Evolutionary conservation across 495 filamentous ascomycete species (phyloP).

Genomic region (Poronia punctata): DNA sequence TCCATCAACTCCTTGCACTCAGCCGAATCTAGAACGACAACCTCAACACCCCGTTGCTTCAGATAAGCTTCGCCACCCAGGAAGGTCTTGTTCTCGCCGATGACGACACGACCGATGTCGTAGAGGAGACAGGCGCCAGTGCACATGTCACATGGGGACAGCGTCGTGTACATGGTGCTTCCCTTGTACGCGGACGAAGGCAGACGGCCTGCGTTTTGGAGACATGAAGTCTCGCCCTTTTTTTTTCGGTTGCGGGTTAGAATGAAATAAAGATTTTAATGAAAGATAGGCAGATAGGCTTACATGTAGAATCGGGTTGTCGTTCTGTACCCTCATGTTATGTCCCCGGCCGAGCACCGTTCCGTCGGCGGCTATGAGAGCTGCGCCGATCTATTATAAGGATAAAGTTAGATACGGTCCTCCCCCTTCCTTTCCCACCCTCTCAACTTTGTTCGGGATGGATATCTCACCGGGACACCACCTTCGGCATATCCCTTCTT

Average conservation of each 20-base stretch:
- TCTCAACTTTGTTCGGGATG: background rate
- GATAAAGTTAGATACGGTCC: background rate
- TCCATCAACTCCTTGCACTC: conserved; percentile 71
- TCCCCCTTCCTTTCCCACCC: too few species aligned
- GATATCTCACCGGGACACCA: conserved; percentile 54
- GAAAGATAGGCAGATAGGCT: conserved; percentile 17
- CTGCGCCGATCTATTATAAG: conserved; percentile 58
- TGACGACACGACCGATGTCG: conserved; percentile 70
- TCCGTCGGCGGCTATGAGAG: conserved; percentile 62
- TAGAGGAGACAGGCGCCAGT: conserved; percentile 76
- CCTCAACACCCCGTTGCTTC: conserved; percentile 62
- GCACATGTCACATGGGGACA: conserved; percentile 87
- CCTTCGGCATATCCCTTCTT: conserved; percentile 61
- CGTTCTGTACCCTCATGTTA: conserved; percentile 75
- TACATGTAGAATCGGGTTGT: conserved; percentile 70
- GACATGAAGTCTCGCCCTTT: conserved; percentile 78
- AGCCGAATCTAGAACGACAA: conserved; percentile 61
- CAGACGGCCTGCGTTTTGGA: conserved; percentile 72
- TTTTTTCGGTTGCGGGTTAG: too few species aligned
- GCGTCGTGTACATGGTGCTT: conserved; percentile 76
- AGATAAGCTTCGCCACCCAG: conserved; percentile 72
- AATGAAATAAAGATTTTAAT: background rate
- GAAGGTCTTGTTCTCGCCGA: conserved; percentile 79
- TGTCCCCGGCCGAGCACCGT: conserved; percentile 72
- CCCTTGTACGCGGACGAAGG: conserved; percentile 64